A percentile compares a stretch with the other conserved stretches of the same genome.
These are phyloP conservation scores for Penicillium sp. DNA, from an alignment of 2,329 filamentous ascomycete species.

Conservation along the genomic window DNA sequence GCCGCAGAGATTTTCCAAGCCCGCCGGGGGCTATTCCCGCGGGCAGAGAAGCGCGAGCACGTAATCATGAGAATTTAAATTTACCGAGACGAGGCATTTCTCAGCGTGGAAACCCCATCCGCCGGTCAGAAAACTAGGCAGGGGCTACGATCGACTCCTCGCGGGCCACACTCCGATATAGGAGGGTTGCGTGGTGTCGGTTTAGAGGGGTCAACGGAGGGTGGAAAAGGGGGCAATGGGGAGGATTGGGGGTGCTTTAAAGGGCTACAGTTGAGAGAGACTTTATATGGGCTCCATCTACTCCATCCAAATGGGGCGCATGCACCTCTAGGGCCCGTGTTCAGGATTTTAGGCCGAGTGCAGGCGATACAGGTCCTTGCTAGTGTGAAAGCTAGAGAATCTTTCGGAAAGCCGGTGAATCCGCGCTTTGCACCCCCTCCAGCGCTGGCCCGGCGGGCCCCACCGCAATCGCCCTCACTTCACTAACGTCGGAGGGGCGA, in stretches of 20 bases:
- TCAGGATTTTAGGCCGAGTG: constrained; percentile 3
- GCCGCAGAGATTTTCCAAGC: not conserved
- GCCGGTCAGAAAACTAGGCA: constrained; percentile 2
- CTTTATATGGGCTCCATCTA: constrained; percentile 4
- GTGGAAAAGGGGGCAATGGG: not conserved
- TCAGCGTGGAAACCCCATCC: not conserved
- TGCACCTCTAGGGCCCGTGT: constrained; percentile 2
- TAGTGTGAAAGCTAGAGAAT: constrained; percentile 3
- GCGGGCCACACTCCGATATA: not conserved
- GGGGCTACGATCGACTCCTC: not conserved
- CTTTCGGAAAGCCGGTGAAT: constrained; percentile 4
- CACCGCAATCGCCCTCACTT: constrained; percentile 5
- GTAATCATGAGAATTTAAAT: not conserved
- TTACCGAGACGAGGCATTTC: constrained; percentile 1
- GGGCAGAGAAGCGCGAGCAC: not conserved
- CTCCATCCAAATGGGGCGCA: not conserved
- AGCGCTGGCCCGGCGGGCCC: not conserved
- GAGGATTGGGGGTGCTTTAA: not conserved
- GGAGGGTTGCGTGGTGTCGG: not conserved
- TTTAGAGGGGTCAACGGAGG: not conserved
- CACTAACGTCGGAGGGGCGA: constrained; percentile 1
- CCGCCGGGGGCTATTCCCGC: too few relatives aligned
- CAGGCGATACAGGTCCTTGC: constrained; percentile 3
- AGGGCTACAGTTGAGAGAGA: constrained; percentile 1
- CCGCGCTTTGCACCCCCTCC: not conserved